Percentiles rank a stretch among this genome's conserved stretches.
Evolutionary conservation across 2,329 filamentous ascomycete species (phyloP).

Genomic region (Sporothrix humicola): DNA sequence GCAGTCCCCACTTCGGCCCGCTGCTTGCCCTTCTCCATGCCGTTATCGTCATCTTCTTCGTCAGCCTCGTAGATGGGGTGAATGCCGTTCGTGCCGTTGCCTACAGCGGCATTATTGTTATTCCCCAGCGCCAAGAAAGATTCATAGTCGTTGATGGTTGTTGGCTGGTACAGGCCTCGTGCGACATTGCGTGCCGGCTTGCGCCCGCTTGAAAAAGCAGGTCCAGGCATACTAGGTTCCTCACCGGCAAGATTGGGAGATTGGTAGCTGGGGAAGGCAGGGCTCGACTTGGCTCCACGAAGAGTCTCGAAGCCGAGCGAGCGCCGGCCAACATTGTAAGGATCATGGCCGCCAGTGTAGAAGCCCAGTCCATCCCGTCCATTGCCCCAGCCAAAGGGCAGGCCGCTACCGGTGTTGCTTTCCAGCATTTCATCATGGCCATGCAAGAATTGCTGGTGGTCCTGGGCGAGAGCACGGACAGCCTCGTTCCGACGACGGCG

Average conservation of each 20-base stretch:
- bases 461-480: slow-evolving; percentile 57
- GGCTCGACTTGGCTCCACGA: slow-evolving; percentile 43
- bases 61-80: slow-evolving; percentile 66
- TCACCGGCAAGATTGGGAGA: slow-evolving; percentile 21
- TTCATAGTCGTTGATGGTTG: slow-evolving; percentile 43
- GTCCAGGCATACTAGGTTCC: slow-evolving; percentile 7
- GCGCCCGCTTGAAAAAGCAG: slow-evolving; percentile 37
- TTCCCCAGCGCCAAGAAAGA: slow-evolving; percentile 37
- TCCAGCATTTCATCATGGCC: slow-evolving; percentile 56
- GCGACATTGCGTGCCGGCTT: slow-evolving; percentile 43
- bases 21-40: slow-evolving; percentile 39
- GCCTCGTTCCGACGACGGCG: slow-evolving; percentile 52
- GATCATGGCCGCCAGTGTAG: slow-evolving; percentile 55
- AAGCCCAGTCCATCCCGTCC: slow-evolving; percentile 44
- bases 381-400: slow-evolving; percentile 44
- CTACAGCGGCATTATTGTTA: slow-evolving; percentile 23
- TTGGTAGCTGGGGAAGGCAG: slow-evolving; percentile 33
- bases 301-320: slow-evolving; percentile 59
- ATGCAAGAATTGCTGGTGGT: slow-evolving; percentile 54
- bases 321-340: slow-evolving; percentile 44
- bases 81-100: slow-evolving; percentile 50
- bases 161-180: slow-evolving; percentile 48
- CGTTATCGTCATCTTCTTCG: slow-evolving; percentile 53
- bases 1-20: neutral
- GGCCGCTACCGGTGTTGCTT: slow-evolving; percentile 44